phyloP scores from a whole-genome alignment of 441 rosid species.

The Mallotus japonicus region DNA sequence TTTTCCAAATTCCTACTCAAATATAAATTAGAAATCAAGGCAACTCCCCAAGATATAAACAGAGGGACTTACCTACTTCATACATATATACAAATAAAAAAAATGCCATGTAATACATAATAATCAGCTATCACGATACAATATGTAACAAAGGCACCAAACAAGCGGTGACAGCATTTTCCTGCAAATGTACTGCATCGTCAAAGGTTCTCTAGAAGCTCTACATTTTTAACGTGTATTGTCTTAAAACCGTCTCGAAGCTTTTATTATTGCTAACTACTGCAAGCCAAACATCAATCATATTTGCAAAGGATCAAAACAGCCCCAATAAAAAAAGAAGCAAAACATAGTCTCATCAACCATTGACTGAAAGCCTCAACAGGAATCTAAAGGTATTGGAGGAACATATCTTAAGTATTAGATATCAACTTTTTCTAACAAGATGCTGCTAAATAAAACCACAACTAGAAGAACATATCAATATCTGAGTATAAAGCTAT shows the following conservation, averaged over 20 bases:
- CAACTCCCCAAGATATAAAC: not conserved
- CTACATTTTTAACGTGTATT: not conserved
- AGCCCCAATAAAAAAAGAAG: not conserved
- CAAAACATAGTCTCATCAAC: not conserved
- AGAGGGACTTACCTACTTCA: not conserved
- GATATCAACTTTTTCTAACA: not conserved
- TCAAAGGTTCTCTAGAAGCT: not conserved
- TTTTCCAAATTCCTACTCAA: not conserved
- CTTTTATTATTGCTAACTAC: not conserved
- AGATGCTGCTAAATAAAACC: too few species aligned
- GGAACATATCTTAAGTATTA: not conserved
- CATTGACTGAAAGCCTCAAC: not conserved
- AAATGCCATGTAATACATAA: not conserved
- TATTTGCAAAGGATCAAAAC: not conserved
- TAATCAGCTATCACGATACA: not conserved
- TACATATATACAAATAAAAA: too few species aligned
- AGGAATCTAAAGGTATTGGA: not conserved
- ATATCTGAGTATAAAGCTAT: too few species aligned
- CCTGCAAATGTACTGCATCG: not conserved
- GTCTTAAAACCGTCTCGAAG: not conserved
- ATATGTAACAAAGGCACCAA: not conserved
- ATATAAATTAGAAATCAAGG: not conserved
- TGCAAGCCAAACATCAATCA: slow-evolving; percentile 6
- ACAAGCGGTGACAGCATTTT: not conserved
- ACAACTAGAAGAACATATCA: too few species aligned